A percentile compares a stretch with the other conserved stretches of the same genome.
These are phyloP conservation scores for Letharia lupina DNA, from an alignment of 495 filamentous ascomycete genomes.

Conservation along the genomic window DNA sequence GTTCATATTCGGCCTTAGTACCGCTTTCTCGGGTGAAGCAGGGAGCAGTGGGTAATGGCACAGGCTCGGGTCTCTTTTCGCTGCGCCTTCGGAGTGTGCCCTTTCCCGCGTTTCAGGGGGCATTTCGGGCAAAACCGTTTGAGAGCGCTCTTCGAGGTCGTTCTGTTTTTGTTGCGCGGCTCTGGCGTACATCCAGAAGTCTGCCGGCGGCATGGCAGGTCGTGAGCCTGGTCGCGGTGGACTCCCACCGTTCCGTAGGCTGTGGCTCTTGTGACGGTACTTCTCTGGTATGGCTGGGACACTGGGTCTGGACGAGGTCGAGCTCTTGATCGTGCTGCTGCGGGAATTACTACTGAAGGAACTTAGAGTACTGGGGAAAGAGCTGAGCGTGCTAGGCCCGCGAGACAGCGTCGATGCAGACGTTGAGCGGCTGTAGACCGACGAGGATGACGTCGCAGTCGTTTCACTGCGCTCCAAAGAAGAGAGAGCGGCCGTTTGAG, in stretches of 20 bases:
- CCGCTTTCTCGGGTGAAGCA: constrained; percentile 5
- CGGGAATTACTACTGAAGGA: neutral
- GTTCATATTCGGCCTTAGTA: constrained; percentile 7
- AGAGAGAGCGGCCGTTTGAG: neutral
- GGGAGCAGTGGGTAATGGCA: neutral
- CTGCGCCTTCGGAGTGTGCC: neutral
- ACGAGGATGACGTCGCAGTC: constrained; percentile 5
- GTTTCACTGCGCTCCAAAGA: neutral
- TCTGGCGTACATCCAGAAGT: constrained; percentile 21
- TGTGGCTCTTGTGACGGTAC: constrained; percentile 8
- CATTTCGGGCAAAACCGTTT: neutral
- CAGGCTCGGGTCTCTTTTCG: neutral
- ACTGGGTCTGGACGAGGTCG: neutral
- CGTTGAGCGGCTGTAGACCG: constrained; percentile 10
- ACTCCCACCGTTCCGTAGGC: constrained; percentile 1
- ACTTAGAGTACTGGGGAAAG: neutral
- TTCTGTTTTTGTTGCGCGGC: constrained; percentile 9
- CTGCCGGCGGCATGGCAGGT: constrained; percentile 21
- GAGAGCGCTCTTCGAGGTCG: neutral
- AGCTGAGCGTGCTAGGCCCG: constrained; percentile 11
- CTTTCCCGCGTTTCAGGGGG: neutral
- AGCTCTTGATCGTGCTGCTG: neutral
- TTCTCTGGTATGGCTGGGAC: constrained; percentile 11
- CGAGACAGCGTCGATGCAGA: neutral
- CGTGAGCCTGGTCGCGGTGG: constrained; percentile 16